Evolutionary conservation across 768 basidiomycete genomes (phyloP).

Genomic region (Mycena maculata): DNA sequence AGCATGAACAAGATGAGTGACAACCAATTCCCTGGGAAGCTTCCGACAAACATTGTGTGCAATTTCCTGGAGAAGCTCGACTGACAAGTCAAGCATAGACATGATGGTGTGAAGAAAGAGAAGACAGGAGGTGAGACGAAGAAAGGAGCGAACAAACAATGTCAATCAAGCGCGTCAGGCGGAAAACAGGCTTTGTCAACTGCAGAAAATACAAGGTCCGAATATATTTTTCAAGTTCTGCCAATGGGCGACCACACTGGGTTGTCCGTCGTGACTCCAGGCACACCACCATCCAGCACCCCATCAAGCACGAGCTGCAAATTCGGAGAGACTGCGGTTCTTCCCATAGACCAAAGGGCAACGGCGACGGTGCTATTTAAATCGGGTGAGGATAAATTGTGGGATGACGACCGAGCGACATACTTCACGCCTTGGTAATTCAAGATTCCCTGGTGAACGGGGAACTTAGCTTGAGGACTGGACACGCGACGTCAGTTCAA

Average conservation of each 20-base stretch:
- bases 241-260: conserved; percentile 63
- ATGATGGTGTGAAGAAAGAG: not conserved
- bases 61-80: conserved; percentile 7
- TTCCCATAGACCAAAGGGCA: conserved; percentile 76
- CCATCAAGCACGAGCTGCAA: conserved; percentile 67
- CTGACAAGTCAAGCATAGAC: conserved; percentile 3
- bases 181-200: no score
- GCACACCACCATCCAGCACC: conserved; percentile 75
- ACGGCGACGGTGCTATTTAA: conserved; percentile 64
- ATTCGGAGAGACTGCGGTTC: conserved; percentile 58
- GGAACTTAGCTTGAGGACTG: conserved; percentile 85
- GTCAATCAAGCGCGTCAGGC: no score
- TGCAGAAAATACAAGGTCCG: no score
- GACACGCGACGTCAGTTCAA: not conserved
- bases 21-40: not conserved
- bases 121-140: no score
- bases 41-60: not conserved
- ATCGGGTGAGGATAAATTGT: not conserved
- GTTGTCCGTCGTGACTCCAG: conserved; percentile 65
- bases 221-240: conserved; percentile 33
- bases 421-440: conserved; percentile 80
- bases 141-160: no score
- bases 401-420: conserved; percentile 36
- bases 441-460: conserved; percentile 85
- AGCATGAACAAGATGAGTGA: no score